phyloP scores from a whole-genome alignment of 2,329 filamentous ascomycete genomes.

The Cladophialophora psammophila region DNA sequence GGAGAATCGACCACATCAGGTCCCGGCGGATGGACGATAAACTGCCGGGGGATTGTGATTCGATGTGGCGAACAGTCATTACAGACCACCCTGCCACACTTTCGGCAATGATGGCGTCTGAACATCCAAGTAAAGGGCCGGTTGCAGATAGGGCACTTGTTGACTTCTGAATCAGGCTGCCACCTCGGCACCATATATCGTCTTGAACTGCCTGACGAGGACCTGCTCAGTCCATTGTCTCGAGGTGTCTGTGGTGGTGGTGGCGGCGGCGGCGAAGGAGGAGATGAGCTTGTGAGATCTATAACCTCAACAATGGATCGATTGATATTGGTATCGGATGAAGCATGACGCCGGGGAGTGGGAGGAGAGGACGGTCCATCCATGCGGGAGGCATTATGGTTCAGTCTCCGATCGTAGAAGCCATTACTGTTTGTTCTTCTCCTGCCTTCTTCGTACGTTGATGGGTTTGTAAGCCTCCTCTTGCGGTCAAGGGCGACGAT shows the following conservation, averaged over 20 bases:
- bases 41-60: conserved; percentile 92
- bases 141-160: conserved; percentile 82
- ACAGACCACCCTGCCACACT: conserved; percentile 93
- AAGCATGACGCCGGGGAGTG: conserved; percentile 39
- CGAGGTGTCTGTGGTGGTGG: conserved; percentile 34
- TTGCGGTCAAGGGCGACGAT: conserved; percentile 49
- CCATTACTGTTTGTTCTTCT: conserved; percentile 40
- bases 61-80: conserved; percentile 88
- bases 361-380: conserved; percentile 44
- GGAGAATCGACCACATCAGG: conserved; percentile 48
- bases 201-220: conserved; percentile 40
- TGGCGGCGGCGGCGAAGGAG: conserved; percentile 42
- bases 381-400: conserved; percentile 30
- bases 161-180: conserved; percentile 87
- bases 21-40: conserved; percentile 81
- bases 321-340: conserved; percentile 12
- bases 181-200: conserved; percentile 74
- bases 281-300: conserved; percentile 41
- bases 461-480: conserved; percentile 50
- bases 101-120: conserved; percentile 94
- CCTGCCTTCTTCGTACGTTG: conserved; percentile 44
- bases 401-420: conserved; percentile 31
- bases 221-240: conserved; percentile 28
- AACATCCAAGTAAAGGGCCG: conserved; percentile 83
- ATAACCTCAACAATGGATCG: conserved; percentile 34